These are phyloP conservation scores for Xeromyces bisporus DNA, from an alignment of 495 filamentous ascomycete species.

Conservation along the genomic window DNA sequence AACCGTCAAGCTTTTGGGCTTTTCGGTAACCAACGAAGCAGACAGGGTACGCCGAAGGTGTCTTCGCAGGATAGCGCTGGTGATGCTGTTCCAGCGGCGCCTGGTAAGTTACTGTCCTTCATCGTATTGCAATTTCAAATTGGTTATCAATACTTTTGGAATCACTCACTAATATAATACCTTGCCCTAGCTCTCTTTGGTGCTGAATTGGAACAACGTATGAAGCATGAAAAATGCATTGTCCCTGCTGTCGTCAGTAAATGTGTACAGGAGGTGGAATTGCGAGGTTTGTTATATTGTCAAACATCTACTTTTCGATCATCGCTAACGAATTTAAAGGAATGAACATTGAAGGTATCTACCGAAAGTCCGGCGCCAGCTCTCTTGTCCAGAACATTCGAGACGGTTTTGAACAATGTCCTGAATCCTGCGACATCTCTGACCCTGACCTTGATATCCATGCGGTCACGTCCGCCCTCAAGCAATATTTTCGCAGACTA, in stretches of 20 bases:
- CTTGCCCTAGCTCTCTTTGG: slow-evolving; percentile 77
- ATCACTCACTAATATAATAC: too few species aligned
- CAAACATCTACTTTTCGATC: neutral
- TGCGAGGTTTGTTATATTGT: slow-evolving; percentile 39
- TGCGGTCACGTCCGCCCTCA: slow-evolving; percentile 85
- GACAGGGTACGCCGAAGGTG: slow-evolving; percentile 28
- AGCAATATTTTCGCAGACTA: slow-evolving; percentile 94
- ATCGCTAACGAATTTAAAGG: slow-evolving; percentile 29
- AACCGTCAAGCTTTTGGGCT: slow-evolving; percentile 58
- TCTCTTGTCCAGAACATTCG: slow-evolving; percentile 73
- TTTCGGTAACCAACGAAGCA: slow-evolving; percentile 41
- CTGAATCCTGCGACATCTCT: slow-evolving; percentile 65
- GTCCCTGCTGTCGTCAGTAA: slow-evolving; percentile 83
- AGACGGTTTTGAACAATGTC: slow-evolving; percentile 71
- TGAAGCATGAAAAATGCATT: slow-evolving; percentile 74
- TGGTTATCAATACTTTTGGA: neutral
- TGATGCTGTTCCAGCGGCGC: slow-evolving; percentile 35
- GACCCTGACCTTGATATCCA: slow-evolving; percentile 91
- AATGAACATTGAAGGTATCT: slow-evolving; percentile 97
- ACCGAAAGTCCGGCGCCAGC: slow-evolving; percentile 88
- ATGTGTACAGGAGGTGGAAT: slow-evolving; percentile 94
- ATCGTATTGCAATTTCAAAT: neutral
- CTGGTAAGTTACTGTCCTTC: slow-evolving; percentile 13
- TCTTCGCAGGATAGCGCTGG: slow-evolving; percentile 39
- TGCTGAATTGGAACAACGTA: slow-evolving; percentile 69